A percentile compares a stretch with the other conserved stretches of the same genome.
These are phyloP conservation scores for Leishmania aethiopica DNA, from an alignment of 208 protist genomes.

Conservation along the genomic window DNA sequence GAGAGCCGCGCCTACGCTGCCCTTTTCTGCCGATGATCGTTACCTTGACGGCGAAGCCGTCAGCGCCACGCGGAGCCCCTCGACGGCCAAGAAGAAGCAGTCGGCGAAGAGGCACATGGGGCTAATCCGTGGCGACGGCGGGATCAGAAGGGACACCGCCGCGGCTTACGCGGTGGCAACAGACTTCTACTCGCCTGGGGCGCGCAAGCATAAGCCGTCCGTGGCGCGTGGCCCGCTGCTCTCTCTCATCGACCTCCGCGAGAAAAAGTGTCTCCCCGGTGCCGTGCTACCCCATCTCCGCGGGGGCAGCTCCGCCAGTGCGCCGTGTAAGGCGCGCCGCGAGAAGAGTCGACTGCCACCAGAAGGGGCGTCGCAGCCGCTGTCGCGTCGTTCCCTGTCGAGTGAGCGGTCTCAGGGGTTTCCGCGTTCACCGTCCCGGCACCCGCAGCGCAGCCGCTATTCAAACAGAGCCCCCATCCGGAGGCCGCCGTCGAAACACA, in stretches of 20 bases:
- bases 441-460: background rate
- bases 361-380: background rate
- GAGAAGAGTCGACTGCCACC: background rate
- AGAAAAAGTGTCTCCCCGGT: background rate
- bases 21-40: background rate
- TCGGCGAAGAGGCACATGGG: background rate
- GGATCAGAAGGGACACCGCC: background rate
- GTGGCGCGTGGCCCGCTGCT: conserved; percentile 12
- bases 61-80: background rate
- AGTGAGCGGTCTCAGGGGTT: background rate
- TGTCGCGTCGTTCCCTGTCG: background rate
- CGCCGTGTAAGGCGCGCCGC: background rate
- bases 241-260: conserved; percentile 4
- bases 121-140: background rate
- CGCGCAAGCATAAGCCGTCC: conserved; percentile 1
- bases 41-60: background rate
- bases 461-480: background rate
- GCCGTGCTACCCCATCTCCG: conserved; percentile 1
- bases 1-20: background rate
- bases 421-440: background rate
- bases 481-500: background rate
- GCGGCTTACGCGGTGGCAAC: background rate
- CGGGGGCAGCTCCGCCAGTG: conserved; percentile 2
- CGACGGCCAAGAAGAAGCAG: background rate
- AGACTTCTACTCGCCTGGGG: background rate